Evolutionary conservation across 345 rosid genomes (phyloP).

Genomic region (Eucalyptus regnans): DNA sequence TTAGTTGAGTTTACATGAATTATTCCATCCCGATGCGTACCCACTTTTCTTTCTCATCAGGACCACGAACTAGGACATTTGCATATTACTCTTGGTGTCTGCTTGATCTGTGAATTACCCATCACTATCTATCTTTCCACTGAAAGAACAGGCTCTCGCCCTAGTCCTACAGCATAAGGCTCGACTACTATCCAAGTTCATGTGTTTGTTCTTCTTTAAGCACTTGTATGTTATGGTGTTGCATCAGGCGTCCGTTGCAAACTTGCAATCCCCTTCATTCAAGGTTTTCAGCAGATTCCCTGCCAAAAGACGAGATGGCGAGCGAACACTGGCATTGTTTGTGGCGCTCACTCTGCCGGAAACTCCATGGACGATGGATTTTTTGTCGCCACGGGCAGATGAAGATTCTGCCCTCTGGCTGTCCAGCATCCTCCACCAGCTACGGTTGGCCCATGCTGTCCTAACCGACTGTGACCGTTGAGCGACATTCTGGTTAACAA

Average conservation of each 20-base stretch:
- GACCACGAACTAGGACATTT: background rate
- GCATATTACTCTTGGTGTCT: background rate
- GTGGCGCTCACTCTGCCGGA: background rate
- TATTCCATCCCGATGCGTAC: background rate
- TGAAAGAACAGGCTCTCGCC: background rate
- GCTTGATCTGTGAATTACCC: background rate
- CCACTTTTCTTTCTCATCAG: background rate
- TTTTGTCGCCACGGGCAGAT: background rate
- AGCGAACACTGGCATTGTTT: accelerated
- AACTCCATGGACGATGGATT: background rate
- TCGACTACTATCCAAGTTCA: background rate
- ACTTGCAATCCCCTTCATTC: background rate
- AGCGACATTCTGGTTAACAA: background rate
- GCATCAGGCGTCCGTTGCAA: background rate
- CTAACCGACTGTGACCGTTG: background rate
- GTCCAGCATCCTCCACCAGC: background rate
- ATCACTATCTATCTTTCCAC: background rate
- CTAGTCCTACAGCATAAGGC: background rate
- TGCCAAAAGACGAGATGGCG: no score
- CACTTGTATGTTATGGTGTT: background rate
- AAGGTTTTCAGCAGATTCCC: background rate
- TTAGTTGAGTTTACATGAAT: background rate
- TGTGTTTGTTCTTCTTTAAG: background rate
- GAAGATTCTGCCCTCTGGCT: background rate
- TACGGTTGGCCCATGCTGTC: background rate